Base-by-base conservation (phyloP, 148 eudicot genomes). In the Amaranthus cruentus region DNA sequence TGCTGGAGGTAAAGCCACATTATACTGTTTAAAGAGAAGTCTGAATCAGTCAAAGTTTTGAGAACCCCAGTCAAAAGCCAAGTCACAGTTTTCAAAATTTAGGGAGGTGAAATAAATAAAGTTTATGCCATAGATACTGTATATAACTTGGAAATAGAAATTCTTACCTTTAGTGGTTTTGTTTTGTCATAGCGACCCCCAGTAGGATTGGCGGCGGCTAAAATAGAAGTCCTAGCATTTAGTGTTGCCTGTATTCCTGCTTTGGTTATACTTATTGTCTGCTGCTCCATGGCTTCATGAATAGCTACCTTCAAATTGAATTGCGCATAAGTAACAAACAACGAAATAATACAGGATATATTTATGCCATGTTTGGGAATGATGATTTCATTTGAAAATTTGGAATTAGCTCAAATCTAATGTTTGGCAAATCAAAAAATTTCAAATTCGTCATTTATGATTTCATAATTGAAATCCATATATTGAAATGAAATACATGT, bases 241-340 rank as follows among this genome's bases (percentile, higher is more conserved):
- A 95, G 61, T 62, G 99, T 95, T 49, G 99, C 99, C 73, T 95
- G 99, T 81, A 95, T 95, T 75, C 99, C 99, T 59, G 99, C 99
- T 85, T 95, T 95, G 42, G 99, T 95, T 48, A 95, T 95, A 84
- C 99, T 95, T 76, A 95, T 95, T 6, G 99, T 95, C 82, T 95
- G 99, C 78, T 95, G 99, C 72, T 95, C 99, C 99, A 95, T 95
- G 21, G 99, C 99, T 92, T 95, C 99, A 73, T 95, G 99, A 81
- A 95, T 95, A 72, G 99, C 99, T 78, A 95, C 99, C 99, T 95
- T 71, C 43, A 68, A 48, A 62, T 52, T 28, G 49, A 79, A 28
- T 74, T 65, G 44, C 18, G 43, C 14, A 76, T 62, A 76, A 63
- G 65, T 73, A 18, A 70, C 50, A 62, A 43, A 47, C 62, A 42